Base-by-base conservation (phyloP, 768 basidiomycete species). In the Russula olivacea region DNA sequence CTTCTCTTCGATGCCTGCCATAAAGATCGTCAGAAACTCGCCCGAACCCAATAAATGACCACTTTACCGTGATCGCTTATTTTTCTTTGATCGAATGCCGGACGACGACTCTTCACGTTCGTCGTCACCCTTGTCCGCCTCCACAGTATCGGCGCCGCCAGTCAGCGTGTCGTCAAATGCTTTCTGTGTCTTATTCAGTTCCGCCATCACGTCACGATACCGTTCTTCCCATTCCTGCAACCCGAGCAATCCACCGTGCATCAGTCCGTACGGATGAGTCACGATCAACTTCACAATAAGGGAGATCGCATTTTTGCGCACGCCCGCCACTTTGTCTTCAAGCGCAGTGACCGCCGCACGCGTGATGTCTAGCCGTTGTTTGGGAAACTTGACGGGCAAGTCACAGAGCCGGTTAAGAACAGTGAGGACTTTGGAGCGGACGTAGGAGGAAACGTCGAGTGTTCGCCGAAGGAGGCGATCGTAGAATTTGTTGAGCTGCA, bases 361-460 rank as follows among this genome's bases (percentile, higher is more conserved):
- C 5, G 93, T 88, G 38, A 94, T 84, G 21, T 78, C 76, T 36
- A 92, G 78, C 0, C 95, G 83, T 65, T 94, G 88, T 72, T 92
- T 90, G 0, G 93, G 93, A 74, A 93, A 94, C 69, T 91, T 93
- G 71, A 79, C 78, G 1, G 78, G 81, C 30, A 88, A 81, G 55
- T 96, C 84, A 72, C 89, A 89, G 4, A 97, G 79, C 69, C 85
- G 86, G 48, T 83, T 78, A 54, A 97, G 76, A 1, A 90, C 91
- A 9, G 80, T 73, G 50, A 98, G 81, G 28, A 95, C 91, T 72
- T 94, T 98, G 57, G 84, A 83, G 55, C 97, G 88, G 36, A 99
- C 96, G 73, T 94, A 98, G 54, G 88, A 88, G 49, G 89, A 90
- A 14, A 88, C 72, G 73, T 98, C 97, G 61, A 95, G 81, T 61